These are phyloP conservation scores for Sungouiozyma ichnusensis DNA, from an alignment of 805 yeast genomes.

Conservation along the genomic window DNA sequence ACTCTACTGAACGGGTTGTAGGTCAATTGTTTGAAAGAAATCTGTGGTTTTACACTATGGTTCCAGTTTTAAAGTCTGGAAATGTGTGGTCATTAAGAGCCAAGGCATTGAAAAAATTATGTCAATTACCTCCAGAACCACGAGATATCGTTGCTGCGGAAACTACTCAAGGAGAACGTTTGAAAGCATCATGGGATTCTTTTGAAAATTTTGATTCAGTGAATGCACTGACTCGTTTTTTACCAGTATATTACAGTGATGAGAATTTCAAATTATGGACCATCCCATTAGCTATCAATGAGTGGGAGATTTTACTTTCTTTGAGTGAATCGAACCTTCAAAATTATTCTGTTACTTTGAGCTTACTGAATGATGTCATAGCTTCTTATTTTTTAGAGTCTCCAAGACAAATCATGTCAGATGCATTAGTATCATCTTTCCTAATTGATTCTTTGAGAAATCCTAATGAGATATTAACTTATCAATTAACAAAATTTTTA, in stretches of 20 bases:
- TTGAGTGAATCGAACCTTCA: constrained; percentile 33
- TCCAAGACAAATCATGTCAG: constrained; percentile 40
- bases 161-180: neutral
- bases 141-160: neutral
- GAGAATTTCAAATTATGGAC: constrained; percentile 19
- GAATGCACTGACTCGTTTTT: constrained; percentile 14
- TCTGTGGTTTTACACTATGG: too few relatives aligned
- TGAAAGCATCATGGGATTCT: neutral
- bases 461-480: constrained; percentile 33
- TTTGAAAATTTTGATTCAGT: constrained; percentile 1
- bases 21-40: too few relatives aligned
- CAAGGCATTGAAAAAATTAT: constrained; percentile 17
- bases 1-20: too few relatives aligned
- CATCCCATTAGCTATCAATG: constrained; percentile 40
- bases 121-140: constrained; percentile 9
- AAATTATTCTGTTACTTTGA: constrained; percentile 30
- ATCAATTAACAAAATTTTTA: constrained; percentile 26
- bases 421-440: constrained; percentile 25
- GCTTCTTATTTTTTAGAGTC: constrained; percentile 40
- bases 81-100: constrained; percentile 12
- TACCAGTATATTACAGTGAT: constrained; percentile 22
- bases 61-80: neutral
- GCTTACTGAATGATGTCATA: constrained; percentile 33
- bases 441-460: constrained; percentile 27
- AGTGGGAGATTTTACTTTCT: constrained; percentile 45